A percentile compares a stretch with the other conserved stretches of the same genome.
phyloP scores from a whole-genome alignment of 495 filamentous ascomycete genomes.

The Neurospora cerealis region DNA sequence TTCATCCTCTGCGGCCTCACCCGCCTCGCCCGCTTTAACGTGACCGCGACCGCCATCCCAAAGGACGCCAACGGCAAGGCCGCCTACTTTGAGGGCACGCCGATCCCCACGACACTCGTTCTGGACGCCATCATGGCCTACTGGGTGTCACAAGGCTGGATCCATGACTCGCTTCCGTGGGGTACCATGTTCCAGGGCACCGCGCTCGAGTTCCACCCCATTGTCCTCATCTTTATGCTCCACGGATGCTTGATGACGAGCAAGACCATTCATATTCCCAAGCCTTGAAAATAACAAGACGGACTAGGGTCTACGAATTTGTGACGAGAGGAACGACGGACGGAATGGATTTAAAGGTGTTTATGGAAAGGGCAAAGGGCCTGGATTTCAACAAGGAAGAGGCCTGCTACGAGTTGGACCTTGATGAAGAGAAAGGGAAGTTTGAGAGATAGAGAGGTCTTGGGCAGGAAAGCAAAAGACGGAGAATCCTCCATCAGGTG shows the following conservation, averaged over 20 bases:
- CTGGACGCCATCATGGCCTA: slow-evolving; percentile 80
- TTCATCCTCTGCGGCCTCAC: slow-evolving; percentile 95
- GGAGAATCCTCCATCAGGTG: background rate
- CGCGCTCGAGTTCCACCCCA: slow-evolving; percentile 75
- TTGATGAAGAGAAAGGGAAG: background rate
- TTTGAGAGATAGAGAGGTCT: background rate
- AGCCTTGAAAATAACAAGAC: slow-evolving; percentile 45
- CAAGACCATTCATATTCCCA: slow-evolving; percentile 92
- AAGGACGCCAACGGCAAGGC: slow-evolving; percentile 89
- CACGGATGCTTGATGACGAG: slow-evolving; percentile 90
- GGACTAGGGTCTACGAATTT: background rate
- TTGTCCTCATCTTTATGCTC: slow-evolving; percentile 67
- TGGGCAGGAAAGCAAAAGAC: background rate
- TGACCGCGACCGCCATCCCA: slow-evolving; percentile 76
- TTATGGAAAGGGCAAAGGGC: background rate
- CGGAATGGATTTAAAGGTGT: background rate
- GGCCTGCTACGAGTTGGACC: background rate
- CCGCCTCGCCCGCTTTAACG: slow-evolving; percentile 92
- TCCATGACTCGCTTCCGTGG: slow-evolving; percentile 62
- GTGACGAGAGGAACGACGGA: background rate
- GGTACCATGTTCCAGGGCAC: slow-evolving; percentile 58
- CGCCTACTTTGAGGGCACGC: slow-evolving; percentile 91
- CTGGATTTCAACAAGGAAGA: slow-evolving; percentile 1
- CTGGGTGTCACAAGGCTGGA: slow-evolving; percentile 75
- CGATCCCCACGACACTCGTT: slow-evolving; percentile 79